These are phyloP conservation scores for Aureobasidium pullulans DNA, from an alignment of 2,329 filamentous ascomycete species.

Conservation along the genomic window DNA sequence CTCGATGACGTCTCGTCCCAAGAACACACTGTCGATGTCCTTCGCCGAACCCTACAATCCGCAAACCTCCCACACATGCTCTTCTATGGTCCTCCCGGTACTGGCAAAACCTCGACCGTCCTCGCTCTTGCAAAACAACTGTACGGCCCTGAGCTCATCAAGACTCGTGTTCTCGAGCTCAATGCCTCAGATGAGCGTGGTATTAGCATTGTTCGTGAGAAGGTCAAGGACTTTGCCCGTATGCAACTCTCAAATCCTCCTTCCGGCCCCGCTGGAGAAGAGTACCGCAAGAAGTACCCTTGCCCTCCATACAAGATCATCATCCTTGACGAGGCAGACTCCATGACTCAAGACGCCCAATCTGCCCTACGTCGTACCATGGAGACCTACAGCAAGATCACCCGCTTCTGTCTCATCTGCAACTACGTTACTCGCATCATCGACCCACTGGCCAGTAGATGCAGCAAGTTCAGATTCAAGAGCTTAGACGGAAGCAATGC, in stretches of 20 bases:
- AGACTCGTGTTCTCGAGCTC: slow-evolving; percentile 90
- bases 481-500: slow-evolving; percentile 83
- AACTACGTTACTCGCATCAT: slow-evolving; percentile 99
- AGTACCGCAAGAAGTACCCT: slow-evolving; percentile 63
- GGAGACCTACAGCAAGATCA: slow-evolving; percentile 97
- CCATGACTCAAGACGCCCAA: slow-evolving; percentile 98
- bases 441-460: slow-evolving; percentile 85
- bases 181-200: slow-evolving; percentile 99
- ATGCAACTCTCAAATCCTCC: slow-evolving; percentile 86
- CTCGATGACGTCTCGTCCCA: slow-evolving; percentile 93
- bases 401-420: slow-evolving; percentile 92
- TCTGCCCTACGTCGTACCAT: slow-evolving; percentile 87
- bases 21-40: slow-evolving; percentile 90
- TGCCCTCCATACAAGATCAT: slow-evolving; percentile 99
- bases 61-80: slow-evolving; percentile 99
- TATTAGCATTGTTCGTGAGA: slow-evolving; percentile 92
- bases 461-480: slow-evolving; percentile 98
- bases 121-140: slow-evolving; percentile 95
- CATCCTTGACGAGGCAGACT: slow-evolving; percentile 95
- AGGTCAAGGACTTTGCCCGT: slow-evolving; percentile 96
- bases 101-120: slow-evolving; percentile 95
- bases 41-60: slow-evolving; percentile 87
- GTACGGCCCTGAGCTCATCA: slow-evolving; percentile 90
- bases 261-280: slow-evolving; percentile 49
- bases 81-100: slow-evolving; percentile 96